A percentile compares a stretch with the other conserved stretches of the same genome.
phyloP scores from a whole-genome alignment of 768 basidiomycete species.

The Clitopilus passeckerianus region DNA sequence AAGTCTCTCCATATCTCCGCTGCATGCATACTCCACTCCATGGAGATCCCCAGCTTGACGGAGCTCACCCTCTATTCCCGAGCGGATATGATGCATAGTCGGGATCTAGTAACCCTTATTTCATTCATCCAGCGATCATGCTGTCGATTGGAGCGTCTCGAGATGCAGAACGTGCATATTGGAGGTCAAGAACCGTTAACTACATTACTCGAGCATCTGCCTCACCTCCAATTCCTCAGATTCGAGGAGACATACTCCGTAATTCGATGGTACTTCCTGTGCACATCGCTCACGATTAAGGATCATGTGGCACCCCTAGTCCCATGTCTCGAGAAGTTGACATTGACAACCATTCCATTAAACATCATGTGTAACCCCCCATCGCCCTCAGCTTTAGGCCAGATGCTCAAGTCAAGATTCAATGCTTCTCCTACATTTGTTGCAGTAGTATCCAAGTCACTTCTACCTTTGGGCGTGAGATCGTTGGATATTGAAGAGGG shows the following conservation, averaged over 20 bases:
- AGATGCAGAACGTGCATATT: background rate
- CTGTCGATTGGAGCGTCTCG: background rate
- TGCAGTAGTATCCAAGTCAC: background rate
- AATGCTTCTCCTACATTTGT: background rate
- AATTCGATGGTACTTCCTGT: background rate
- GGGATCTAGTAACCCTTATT: background rate
- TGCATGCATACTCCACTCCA: background rate
- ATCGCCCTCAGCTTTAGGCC: background rate
- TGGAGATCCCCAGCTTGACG: background rate
- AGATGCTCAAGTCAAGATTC: background rate
- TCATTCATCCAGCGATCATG: background rate
- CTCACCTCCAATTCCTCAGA: background rate
- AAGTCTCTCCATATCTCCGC: background rate
- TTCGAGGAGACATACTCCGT: background rate
- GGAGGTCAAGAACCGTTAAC: background rate
- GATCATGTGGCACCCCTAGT: background rate
- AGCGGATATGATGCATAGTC: background rate
- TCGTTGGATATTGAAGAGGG: background rate
- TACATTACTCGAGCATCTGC: background rate
- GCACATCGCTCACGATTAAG: background rate
- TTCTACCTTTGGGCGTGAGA: background rate
- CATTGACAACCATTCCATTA: background rate
- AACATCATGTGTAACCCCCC: too few relatives aligned
- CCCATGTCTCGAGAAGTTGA: background rate
- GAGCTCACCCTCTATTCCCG: background rate